Conservation (phyloP, 1,284 basidiomycete species). For the Pisolithus thermaeus region DNA sequence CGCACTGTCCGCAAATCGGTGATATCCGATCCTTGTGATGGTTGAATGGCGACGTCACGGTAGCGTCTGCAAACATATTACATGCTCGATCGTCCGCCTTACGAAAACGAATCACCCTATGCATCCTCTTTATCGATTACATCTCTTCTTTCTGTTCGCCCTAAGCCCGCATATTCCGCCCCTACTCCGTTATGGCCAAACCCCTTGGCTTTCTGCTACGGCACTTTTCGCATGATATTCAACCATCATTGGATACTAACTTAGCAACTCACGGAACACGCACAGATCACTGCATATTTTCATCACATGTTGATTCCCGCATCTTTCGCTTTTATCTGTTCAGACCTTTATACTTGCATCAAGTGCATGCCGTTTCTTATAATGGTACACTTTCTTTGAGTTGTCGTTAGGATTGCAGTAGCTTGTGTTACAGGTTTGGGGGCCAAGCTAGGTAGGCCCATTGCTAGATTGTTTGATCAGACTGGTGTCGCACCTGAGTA, state of each 20-base stretch:
- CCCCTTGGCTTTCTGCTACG: neutral
- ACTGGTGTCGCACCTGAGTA: no score
- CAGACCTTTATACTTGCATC: no score
- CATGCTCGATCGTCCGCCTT: neutral
- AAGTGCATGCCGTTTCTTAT: no score
- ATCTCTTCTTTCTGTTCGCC: neutral
- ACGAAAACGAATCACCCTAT: neutral
- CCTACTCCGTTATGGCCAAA: neutral
- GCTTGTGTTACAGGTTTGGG: no score
- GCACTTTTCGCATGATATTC: neutral
- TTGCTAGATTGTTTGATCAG: no score
- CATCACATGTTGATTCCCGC: neutral
- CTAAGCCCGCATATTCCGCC: neutral
- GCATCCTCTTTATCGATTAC: neutral
- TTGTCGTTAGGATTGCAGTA: no score
- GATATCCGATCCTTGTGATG: neutral
- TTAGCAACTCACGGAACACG: neutral
- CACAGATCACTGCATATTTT: neutral
- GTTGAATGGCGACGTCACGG: neutral
- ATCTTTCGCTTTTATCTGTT: neutral
- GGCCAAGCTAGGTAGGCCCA: no score
- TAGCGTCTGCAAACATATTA: neutral
- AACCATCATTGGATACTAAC: neutral
- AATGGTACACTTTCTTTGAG: no score
- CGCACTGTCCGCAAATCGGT: slow-evolving; percentile 21